phyloP scores from a whole-genome alignment of 2,329 filamentous ascomycete genomes.

The Aureobasidium sp. region DNA sequence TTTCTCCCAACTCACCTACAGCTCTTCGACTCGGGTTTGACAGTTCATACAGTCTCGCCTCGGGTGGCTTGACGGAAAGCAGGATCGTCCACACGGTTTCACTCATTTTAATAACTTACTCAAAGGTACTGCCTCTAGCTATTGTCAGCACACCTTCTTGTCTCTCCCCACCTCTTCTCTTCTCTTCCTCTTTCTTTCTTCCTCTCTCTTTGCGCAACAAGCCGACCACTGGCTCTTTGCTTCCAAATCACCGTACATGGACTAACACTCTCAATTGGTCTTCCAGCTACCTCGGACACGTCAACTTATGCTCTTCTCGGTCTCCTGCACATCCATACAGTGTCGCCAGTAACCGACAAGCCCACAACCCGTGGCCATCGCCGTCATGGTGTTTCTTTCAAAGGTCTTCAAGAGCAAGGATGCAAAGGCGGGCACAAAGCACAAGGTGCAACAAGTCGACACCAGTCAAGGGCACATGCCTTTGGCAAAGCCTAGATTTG shows the following conservation, averaged over 20 bases:
- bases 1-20: not conserved
- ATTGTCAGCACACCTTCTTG: not conserved
- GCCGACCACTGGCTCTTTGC: not conserved
- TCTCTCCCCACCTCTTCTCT: not conserved
- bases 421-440: slow-evolving; percentile 54
- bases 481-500: slow-evolving; percentile 65
- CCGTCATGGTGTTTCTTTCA: slow-evolving; percentile 49
- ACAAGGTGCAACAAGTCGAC: slow-evolving; percentile 36
- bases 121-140: not conserved
- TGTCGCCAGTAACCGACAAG: not conserved
- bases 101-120: not conserved
- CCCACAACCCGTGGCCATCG: not conserved
- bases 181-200: not conserved
- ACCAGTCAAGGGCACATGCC: slow-evolving; percentile 42
- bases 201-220: not conserved
- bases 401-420: slow-evolving; percentile 68
- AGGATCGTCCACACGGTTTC: slow-evolving; percentile 7
- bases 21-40: not conserved
- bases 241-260: not conserved
- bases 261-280: not conserved
- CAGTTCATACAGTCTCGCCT: not conserved
- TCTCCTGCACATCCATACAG: not conserved
- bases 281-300: not conserved
- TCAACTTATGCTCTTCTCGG: not conserved
- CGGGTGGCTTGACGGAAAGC: slow-evolving; percentile 9